Evolutionary conservation across 768 basidiomycete species (phyloP), one percentile per base, ranked within the genome.

Genomic region (Cubamyces lactineus): DNA sequence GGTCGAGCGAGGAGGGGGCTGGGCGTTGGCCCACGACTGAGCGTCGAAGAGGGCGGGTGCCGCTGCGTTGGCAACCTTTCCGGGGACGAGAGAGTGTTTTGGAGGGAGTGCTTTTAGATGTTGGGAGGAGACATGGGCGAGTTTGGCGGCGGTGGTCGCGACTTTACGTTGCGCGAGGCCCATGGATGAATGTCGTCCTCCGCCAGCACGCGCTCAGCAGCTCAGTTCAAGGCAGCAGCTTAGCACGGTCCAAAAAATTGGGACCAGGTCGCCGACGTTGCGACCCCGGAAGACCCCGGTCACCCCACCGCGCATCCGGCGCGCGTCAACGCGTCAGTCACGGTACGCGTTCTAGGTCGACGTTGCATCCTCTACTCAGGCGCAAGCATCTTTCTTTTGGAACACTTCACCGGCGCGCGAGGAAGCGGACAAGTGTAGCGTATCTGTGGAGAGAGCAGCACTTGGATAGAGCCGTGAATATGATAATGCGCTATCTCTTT

Each of bases 1-100:
- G 5, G 91, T 86, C 6, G 90, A 82, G 0, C 83, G 78, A 0
- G 89, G 88, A 1, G 89, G 85, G 0, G 89, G 88, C 70, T 92
- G 91, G 24, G 88, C 73, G 5, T 83, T 71, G 11, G 86, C 86
- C 91, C 90, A 93, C 63, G 79, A 74, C 63, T 88, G 84, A 38
- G 87, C 79, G 63, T 86, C 81, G 75, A 91, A 90, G 11, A 79
- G 64, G 53, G 58, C 23, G 54, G 64, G 57, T 34, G 62, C 63
- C 50, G 62, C 34, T 34, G 34, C 57, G 51, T 57, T 57, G 49
- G 62, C 53, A 45, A 39, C 19, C 43, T 42, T 58, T 49, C 46
- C 49, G 42, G 67, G 55, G 45, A 54, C 58, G 59, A 82, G 67
- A 59, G 80, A 78, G 66, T 87, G 82, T 73, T 80, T 78, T 64